Evolutionary conservation across 2,329 filamentous ascomycete species (phyloP).

Genomic region (Botryotinia narcissicola): DNA sequence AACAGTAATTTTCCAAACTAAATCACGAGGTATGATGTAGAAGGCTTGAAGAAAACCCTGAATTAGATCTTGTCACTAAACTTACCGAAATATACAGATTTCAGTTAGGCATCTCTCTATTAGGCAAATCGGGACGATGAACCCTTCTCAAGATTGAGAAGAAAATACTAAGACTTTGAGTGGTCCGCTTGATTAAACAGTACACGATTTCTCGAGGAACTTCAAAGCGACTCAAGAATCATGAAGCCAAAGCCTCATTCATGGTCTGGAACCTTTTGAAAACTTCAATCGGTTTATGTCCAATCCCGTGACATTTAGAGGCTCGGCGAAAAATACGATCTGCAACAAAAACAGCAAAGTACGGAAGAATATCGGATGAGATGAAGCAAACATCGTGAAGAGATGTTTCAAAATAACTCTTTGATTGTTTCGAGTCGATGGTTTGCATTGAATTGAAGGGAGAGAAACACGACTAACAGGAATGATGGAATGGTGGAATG

Average conservation of each 20-base stretch:
- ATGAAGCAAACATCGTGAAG: neutral
- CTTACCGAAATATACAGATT: neutral
- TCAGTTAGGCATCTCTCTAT: no score
- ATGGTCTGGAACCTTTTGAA: neutral
- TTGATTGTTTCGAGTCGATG: neutral
- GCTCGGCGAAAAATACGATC: constrained; percentile 12
- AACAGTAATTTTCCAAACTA: neutral
- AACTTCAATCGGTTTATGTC: neutral
- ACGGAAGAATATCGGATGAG: constrained; percentile 9
- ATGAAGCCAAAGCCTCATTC: neutral
- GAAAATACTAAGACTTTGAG: neutral
- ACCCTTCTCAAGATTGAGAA: neutral
- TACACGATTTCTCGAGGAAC: neutral
- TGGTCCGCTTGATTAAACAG: neutral
- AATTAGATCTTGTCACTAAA: neutral
- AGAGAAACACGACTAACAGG: neutral
- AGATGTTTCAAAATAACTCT: neutral
- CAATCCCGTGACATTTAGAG: neutral
- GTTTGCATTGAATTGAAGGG: neutral
- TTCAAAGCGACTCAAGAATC: neutral
- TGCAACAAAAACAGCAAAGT: constrained; percentile 10
- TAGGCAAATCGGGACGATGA: neutral
- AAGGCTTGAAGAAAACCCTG: neutral
- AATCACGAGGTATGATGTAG: neutral
- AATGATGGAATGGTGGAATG: neutral